phyloP scores from a whole-genome alignment of 1,284 basidiomycete genomes.

The Sphaerobolus stellatus region DNA sequence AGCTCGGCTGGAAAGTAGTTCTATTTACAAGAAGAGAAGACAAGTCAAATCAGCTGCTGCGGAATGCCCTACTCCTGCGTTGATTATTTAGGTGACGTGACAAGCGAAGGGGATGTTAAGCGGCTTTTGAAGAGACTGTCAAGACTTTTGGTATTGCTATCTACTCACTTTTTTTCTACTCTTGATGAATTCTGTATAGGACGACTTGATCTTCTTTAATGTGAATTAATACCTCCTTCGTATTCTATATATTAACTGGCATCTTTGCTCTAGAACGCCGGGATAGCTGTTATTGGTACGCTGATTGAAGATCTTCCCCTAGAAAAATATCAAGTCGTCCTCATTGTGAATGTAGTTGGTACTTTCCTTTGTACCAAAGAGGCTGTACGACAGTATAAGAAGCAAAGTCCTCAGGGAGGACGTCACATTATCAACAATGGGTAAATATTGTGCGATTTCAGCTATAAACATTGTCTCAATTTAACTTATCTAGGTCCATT shows the following conservation, averaged over 20 bases:
- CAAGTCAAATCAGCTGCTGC: constrained; percentile 57
- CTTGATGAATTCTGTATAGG: too few relatives aligned
- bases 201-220: constrained; percentile 79
- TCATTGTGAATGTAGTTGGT: constrained; percentile 71
- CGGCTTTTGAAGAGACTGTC: constrained; percentile 52
- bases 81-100: constrained; percentile 63
- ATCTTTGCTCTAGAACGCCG: constrained; percentile 68
- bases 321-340: constrained; percentile 58
- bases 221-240: constrained; percentile 39
- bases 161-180: neutral
- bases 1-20: constrained; percentile 59
- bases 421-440: constrained; percentile 20
- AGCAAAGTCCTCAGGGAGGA: constrained; percentile 71
- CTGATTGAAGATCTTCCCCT: constrained; percentile 67
- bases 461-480: neutral
- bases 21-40: constrained; percentile 56
- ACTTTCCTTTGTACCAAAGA: constrained; percentile 78
- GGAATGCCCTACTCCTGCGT: constrained; percentile 43
- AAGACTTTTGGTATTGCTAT: constrained; percentile 54
- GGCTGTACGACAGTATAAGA: constrained; percentile 72
- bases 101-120: constrained; percentile 57
- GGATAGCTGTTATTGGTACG: constrained; percentile 48
- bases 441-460: constrained; percentile 7
- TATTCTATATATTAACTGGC: too few relatives aligned
- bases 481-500: constrained; percentile 48